Percentiles rank a stretch among this genome's conserved stretches.
These are phyloP conservation scores for Aspergillus sp. DNA, from an alignment of 2,329 filamentous ascomycete genomes.

Conservation along the genomic window DNA sequence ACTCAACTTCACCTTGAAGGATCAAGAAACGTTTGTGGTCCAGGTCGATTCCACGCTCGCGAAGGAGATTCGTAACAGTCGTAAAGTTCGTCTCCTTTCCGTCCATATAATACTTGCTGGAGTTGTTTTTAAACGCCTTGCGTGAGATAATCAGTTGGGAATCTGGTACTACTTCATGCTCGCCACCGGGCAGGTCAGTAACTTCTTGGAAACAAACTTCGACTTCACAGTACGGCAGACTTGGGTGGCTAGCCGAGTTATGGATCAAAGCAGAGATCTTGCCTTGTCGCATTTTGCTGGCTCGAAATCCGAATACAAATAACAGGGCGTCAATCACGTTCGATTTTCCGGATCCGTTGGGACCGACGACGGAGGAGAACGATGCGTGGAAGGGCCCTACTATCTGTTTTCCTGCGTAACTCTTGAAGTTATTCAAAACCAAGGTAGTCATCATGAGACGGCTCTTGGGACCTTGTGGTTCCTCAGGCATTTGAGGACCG, in stretches of 20 bases:
- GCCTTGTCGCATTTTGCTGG: conserved; percentile 98
- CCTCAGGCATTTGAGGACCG: conserved; percentile 63
- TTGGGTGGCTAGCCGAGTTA: conserved; percentile 83
- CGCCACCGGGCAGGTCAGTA: conserved; percentile 77
- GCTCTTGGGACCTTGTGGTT: conserved; percentile 74
- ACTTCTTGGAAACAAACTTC: conserved; percentile 96
- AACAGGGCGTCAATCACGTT: conserved; percentile 98
- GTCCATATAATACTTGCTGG: conserved; percentile 98
- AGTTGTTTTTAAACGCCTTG: conserved; percentile 95
- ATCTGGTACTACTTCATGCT: conserved; percentile 73
- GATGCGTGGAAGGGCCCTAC: conserved; percentile 96
- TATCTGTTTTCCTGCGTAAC: conserved; percentile 91
- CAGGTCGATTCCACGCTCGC: conserved; percentile 85
- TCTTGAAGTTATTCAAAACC: conserved; percentile 96
- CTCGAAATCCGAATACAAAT: conserved; percentile 98
- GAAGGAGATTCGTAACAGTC: conserved; percentile 80
- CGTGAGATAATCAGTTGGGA: conserved; percentile 86
- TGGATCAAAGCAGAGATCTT: conserved; percentile 98
- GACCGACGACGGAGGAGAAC: conserved; percentile 96
- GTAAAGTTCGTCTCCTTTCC: conserved; percentile 88
- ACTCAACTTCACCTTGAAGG: conserved; percentile 95
- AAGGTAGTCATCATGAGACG: conserved; percentile 92
- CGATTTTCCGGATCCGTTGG: conserved; percentile 96
- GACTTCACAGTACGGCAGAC: conserved; percentile 90
- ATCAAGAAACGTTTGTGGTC: conserved; percentile 99